phyloP scores from a whole-genome alignment of 2,329 filamentous ascomycete genomes.

The Ophiocordyceps camponoti-floridani region DNA sequence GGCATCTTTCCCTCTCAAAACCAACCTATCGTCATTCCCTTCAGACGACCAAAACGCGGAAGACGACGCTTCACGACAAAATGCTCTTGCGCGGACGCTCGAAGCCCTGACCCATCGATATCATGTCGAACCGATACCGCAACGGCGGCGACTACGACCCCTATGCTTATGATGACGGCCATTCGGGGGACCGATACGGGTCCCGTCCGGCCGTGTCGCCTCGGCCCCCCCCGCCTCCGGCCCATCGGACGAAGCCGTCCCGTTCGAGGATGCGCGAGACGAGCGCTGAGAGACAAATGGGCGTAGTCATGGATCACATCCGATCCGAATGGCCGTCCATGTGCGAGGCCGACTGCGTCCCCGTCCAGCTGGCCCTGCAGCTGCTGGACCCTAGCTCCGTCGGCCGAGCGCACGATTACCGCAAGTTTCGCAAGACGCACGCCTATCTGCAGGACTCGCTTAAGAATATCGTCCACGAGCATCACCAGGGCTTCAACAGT shows the following conservation, averaged over 20 bases:
- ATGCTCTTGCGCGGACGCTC: constrained; percentile 4
- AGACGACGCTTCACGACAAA: constrained; percentile 1
- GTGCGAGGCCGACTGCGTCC: constrained; percentile 74
- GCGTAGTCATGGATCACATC: constrained; percentile 61
- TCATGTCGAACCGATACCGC: constrained; percentile 35
- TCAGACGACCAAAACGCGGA: neutral
- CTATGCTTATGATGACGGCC: constrained; percentile 21
- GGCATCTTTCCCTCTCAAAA: neutral
- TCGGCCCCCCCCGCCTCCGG: constrained; percentile 12
- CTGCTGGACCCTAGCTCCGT: constrained; percentile 88
- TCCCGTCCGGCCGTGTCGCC: constrained; percentile 15
- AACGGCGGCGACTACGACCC: constrained; percentile 34
- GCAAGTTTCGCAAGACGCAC: constrained; percentile 69
- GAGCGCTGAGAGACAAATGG: constrained; percentile 37
- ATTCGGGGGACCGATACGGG: constrained; percentile 23
- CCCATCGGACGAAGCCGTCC: constrained; percentile 16
- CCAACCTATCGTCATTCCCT: neutral
- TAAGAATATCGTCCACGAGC: constrained; percentile 92
- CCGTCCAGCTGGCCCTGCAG: constrained; percentile 87
- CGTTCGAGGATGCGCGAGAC: constrained; percentile 21
- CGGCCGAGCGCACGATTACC: constrained; percentile 75
- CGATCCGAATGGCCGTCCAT: constrained; percentile 83
- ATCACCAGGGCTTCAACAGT: constrained; percentile 97
- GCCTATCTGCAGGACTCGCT: constrained; percentile 80
- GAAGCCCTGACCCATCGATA: constrained; percentile 2